Evolutionary conservation across 257 asterid genomes (phyloP), one percentile per base, ranked within the genome.

Genomic region (Ilex aquifolium): DNA sequence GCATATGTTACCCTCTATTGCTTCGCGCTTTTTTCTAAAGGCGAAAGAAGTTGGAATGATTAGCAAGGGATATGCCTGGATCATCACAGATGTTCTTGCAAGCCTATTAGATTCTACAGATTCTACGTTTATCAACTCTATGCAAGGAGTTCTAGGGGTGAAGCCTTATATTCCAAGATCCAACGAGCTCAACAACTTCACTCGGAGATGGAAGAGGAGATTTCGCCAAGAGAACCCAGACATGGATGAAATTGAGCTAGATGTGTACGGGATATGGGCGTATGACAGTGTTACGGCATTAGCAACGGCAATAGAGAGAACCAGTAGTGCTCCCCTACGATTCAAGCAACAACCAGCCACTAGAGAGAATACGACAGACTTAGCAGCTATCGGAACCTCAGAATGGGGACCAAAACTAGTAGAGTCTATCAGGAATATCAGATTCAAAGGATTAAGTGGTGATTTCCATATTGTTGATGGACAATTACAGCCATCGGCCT

Each of bases 121-220:
- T 60, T 32, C 73, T 7, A 31, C 32, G 2, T 44, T 64, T 13
- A 63, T 72, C 9, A 77, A 74, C 4, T 48, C 79, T 10, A 72
- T 76, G 80, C 85, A 80, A 17, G 87, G 85, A 6, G 87, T 80
- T 7, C 1, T 83, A 17, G 90, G 87, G 0, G 80, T 80, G 27
- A 78, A 65, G 32, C 81, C 85, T 2, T 32, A 60, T 16, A 55
- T 73, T 57, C 80, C 76, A 31, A 62, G 36, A 46, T 71, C 76
- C 6, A 13, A 27, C 11, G 39, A 58, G 44, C 75, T 75, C 2
- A 14, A 68, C 7, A 52, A 59, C 31, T 68, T 69, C 17, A 36
- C 60, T 31, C 4, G 13, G 16, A 56, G 60, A 40, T 69, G 72
- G 70, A 62, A 63, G 60, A 36, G 44, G 46, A 74, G 40, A 65